These are phyloP conservation scores for Cladosporium colombiae DNA, from an alignment of 2,329 filamentous ascomycete genomes.

Conservation along the genomic window DNA sequence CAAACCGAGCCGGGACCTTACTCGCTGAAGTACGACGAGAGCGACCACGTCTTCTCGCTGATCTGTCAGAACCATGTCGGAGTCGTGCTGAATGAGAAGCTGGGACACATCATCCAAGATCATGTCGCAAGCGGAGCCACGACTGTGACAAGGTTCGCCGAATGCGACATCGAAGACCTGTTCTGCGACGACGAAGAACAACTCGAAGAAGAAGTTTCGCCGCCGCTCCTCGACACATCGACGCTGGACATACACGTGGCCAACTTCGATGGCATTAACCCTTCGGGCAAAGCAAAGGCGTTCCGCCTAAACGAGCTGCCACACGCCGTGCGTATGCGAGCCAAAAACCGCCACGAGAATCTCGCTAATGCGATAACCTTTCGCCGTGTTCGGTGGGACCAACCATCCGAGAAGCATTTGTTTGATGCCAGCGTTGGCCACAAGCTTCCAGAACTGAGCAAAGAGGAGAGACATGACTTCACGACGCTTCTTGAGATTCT, in stretches of 20 bases:
- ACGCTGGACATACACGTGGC: slow-evolving; percentile 22
- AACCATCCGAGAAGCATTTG: slow-evolving; percentile 19
- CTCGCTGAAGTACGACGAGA: slow-evolving; percentile 5
- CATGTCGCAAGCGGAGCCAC: slow-evolving; percentile 7
- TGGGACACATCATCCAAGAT: neutral
- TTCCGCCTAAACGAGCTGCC: slow-evolving; percentile 24
- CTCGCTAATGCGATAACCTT: slow-evolving; percentile 4
- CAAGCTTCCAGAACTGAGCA: slow-evolving; percentile 5
- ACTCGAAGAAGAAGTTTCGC: neutral
- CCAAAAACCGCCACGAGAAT: neutral
- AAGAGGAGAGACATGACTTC: slow-evolving; percentile 6
- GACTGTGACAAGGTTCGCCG: slow-evolving; percentile 24
- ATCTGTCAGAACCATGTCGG: neutral
- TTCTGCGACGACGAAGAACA: slow-evolving; percentile 21
- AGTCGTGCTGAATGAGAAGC: neutral
- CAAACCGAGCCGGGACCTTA: slow-evolving; percentile 28
- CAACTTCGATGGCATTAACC: slow-evolving; percentile 20
- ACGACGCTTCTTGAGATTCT: slow-evolving; percentile 5
- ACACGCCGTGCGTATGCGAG: slow-evolving; percentile 6
- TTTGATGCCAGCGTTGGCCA: slow-evolving; percentile 31
- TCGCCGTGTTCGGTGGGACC: slow-evolving; percentile 25
- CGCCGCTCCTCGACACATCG: neutral
- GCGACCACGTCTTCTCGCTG: slow-evolving; percentile 14
- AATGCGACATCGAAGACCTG: slow-evolving; percentile 27
- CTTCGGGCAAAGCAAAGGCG: slow-evolving; percentile 16